phyloP scores from a whole-genome alignment of 2,329 filamentous ascomycete genomes.

The Apiospora aurea region DNA sequence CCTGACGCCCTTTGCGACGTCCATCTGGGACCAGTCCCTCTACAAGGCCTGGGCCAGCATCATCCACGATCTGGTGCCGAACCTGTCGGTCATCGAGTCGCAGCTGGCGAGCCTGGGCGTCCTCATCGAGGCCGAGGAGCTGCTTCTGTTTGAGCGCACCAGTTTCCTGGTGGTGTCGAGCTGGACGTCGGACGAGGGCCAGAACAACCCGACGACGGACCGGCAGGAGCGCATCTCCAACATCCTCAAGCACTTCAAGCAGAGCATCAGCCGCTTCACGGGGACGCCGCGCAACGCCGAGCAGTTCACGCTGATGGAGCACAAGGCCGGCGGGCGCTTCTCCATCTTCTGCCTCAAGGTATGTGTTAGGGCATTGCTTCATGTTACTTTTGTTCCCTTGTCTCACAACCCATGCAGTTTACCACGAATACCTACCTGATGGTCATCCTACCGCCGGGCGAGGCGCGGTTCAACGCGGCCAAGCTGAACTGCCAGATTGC shows the following conservation, averaged over 20 bases:
- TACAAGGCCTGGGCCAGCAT: slow-evolving; percentile 99
- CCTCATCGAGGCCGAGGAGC: slow-evolving; percentile 89
- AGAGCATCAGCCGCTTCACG: slow-evolving; percentile 77
- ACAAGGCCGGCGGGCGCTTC: slow-evolving; percentile 79
- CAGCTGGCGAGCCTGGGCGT: slow-evolving; percentile 84
- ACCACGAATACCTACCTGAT: slow-evolving; percentile 98
- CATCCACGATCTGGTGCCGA: slow-evolving; percentile 97
- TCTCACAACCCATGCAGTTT: slow-evolving; percentile 54
- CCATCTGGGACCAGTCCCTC: slow-evolving; percentile 97
- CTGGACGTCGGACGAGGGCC: slow-evolving; percentile 78
- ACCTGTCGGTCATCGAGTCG: slow-evolving; percentile 84
- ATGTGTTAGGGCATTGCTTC: background rate
- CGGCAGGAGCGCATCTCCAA: slow-evolving; percentile 94
- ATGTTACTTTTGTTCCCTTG: background rate
- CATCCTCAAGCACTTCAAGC: slow-evolving; percentile 98
- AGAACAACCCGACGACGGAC: slow-evolving; percentile 86
- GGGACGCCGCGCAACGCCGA: slow-evolving; percentile 82
- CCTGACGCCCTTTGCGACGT: slow-evolving; percentile 90
- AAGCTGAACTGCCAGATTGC: slow-evolving; percentile 90
- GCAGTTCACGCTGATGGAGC: slow-evolving; percentile 81
- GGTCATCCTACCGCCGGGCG: slow-evolving; percentile 87
- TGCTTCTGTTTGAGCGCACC: slow-evolving; percentile 92
- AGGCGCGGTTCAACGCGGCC: slow-evolving; percentile 89
- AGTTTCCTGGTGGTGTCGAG: slow-evolving; percentile 97
- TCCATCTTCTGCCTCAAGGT: slow-evolving; percentile 89